Evolutionary conservation across 1,284 basidiomycete genomes (phyloP).

Genomic region (Anthracocystis panici-leucophaei): DNA sequence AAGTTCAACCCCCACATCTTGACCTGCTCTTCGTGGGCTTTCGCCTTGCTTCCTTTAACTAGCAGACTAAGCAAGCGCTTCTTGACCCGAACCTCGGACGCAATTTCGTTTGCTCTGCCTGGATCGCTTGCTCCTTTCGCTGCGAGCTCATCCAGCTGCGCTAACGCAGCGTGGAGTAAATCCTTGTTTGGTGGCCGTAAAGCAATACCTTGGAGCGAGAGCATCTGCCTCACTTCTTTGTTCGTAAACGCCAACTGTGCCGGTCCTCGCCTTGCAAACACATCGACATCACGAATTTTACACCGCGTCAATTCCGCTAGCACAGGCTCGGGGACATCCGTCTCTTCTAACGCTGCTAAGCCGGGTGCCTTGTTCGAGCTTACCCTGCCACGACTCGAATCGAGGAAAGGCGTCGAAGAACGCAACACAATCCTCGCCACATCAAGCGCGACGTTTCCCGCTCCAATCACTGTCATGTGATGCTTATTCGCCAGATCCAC

Average conservation of each 20-base stretch:
- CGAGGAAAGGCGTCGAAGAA: conserved; percentile 46
- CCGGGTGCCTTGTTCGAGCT: conserved; percentile 41
- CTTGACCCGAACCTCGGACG: conserved; percentile 69
- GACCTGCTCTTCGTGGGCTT: conserved; percentile 22
- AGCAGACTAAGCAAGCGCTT: conserved; percentile 76
- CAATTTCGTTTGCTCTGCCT: conserved; percentile 23
- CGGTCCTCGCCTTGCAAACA: conserved; percentile 87
- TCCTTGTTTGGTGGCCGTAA: conserved; percentile 73
- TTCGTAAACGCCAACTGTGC: conserved; percentile 91
- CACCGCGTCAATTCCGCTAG: conserved; percentile 78
- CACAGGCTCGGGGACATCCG: conserved; percentile 85
- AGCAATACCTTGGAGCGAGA: conserved; percentile 79
- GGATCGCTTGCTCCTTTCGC: conserved; percentile 23
- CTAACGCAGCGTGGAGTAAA: conserved; percentile 68
- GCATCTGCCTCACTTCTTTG: conserved; percentile 93
- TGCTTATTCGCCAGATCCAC: conserved; percentile 73
- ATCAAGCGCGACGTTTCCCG: conserved; percentile 96
- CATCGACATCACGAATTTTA: conserved; percentile 80
- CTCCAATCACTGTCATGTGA: conserved; percentile 88
- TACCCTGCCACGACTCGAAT: conserved; percentile 14
- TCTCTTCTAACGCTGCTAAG: conserved; percentile 76
- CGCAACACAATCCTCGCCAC: conserved; percentile 88
- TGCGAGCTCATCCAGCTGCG: conserved; percentile 40
- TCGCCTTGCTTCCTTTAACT: conserved; percentile 76
- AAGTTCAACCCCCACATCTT: conserved; percentile 63